Evolutionary conservation across 148 eudicot genomes (phyloP), one percentile per base, ranked within the genome.

Genomic region (Nyssa sinensis): DNA sequence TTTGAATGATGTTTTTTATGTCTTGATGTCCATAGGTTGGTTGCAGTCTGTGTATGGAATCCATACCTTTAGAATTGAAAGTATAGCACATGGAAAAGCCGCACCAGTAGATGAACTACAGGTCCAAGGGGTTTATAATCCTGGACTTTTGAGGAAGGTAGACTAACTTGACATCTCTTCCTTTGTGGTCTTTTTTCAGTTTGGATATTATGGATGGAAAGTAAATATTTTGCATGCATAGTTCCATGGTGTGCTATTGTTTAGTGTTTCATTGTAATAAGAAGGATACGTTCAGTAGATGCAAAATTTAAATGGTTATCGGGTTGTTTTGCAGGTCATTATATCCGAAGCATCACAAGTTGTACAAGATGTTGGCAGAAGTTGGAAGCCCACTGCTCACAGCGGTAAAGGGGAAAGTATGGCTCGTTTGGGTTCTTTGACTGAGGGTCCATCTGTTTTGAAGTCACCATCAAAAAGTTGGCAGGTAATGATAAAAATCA

Each of bases 31-130:
- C 75, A 64, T 77, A 91, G 98, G 98, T 58, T 89, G 92, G 60
- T 86, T 93, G 64, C 94, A 93, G 79, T 86, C 96, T 44, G 70
- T 74, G 55, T 86, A 66, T 83, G 92, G 92, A 64, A 74, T 93
- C 51, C 90, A 89, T 77, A 93, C 94, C 34, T 81, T 91, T 67
- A 91, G 88, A 84, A 80, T 93, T 41, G 90, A 89, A 84, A 86
- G 94, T 78, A 84, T 93, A 78, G 85, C 94, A 64, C 81, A 80
- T 74, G 98, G 96, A 78, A 88, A 80, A 81, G 88, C 96, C 32
- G 90, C 96, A 10, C 90, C 84, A 47, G 92, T 93, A 55, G 98
- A 93, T 84, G 94, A 89, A 80, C 78, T 93, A 64, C 98, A 84
- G 69, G 79, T 93, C 68, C 91, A 89, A 81, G 98, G 98, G 57